Percentiles rank a stretch among this genome's conserved stretches.
Evolutionary conservation across 2,329 filamentous ascomycete genomes (phyloP).

Genomic region (Metarhizium anisopliae): DNA sequence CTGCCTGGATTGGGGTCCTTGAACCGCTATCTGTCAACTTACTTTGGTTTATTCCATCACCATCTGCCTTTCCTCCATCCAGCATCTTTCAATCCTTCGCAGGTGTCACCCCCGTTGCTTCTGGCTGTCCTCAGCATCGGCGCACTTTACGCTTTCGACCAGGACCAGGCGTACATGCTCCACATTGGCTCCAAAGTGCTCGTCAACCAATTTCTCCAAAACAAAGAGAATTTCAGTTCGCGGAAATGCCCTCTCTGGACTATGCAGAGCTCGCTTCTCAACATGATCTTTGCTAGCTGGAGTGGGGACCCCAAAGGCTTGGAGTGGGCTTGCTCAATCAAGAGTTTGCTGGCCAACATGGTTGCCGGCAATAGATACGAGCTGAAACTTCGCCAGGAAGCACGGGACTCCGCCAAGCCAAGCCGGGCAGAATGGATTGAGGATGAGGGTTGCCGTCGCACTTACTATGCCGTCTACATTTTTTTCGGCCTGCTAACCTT

Average conservation of each 20-base stretch:
- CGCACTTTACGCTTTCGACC: conserved; percentile 91
- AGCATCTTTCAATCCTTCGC: conserved; percentile 74
- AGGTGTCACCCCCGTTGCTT: conserved; percentile 72
- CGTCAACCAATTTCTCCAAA: conserved; percentile 92
- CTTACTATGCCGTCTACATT: conserved; percentile 97
- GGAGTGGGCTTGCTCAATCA: conserved; percentile 98
- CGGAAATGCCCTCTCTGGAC: conserved; percentile 96
- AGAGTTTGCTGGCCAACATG: conserved; percentile 97
- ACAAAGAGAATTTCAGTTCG: conserved; percentile 98
- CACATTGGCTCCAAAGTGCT: conserved; percentile 97
- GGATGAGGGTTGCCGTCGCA: conserved; percentile 91
- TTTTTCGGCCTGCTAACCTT: conserved; percentile 94
- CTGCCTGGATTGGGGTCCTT: conserved; percentile 71
- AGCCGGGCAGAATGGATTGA: conserved; percentile 89
- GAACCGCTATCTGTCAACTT: conserved; percentile 89
- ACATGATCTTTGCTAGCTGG: conserved; percentile 99
- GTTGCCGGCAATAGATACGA: conserved; percentile 96
- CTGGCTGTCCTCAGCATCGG: conserved; percentile 91
- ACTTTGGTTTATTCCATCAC: conserved; percentile 95
- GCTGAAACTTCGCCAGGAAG: conserved; percentile 84
- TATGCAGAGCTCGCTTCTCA: conserved; percentile 92
- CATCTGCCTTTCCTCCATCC: conserved; percentile 94
- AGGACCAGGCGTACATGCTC: conserved; percentile 92
- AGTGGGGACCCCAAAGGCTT: conserved; percentile 95
- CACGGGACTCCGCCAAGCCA: conserved; percentile 65